phyloP scores from a whole-genome alignment of 2,329 filamentous ascomycete genomes.

The Rasamsonia emersonii region DNA sequence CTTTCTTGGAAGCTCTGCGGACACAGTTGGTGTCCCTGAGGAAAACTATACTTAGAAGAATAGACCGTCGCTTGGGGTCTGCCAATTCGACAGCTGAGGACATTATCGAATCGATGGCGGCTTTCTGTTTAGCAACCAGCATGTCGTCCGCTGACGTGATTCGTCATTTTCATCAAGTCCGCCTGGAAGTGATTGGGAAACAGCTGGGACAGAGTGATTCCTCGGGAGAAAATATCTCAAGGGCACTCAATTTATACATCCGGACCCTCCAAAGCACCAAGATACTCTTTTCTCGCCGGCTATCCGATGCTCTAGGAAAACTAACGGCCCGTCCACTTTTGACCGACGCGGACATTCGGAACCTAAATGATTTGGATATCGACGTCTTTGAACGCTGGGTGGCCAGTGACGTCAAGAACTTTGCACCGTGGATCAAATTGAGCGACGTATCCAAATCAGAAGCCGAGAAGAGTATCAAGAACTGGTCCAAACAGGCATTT shows the following conservation, averaged over 20 bases:
- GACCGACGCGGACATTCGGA: conserved; percentile 58
- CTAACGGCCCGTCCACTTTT: conserved; percentile 65
- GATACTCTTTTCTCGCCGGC: conserved; percentile 60
- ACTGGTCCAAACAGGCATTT: conserved; percentile 56
- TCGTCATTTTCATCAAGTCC: conserved; percentile 65
- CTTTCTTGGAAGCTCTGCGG: conserved; percentile 54
- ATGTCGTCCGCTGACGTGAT: conserved; percentile 72
- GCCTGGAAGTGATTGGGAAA: conserved; percentile 58
- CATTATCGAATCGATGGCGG: conserved; percentile 66
- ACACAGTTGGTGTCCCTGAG: conserved; percentile 56
- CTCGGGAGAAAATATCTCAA: conserved; percentile 48
- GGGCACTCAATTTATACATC: conserved; percentile 64
- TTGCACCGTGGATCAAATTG: conserved; percentile 78
- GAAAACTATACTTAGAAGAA: conserved; percentile 55
- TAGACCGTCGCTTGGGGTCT: conserved; percentile 47
- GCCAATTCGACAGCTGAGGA: conserved; percentile 34
- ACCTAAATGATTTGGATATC: conserved; percentile 62
- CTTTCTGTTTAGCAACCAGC: conserved; percentile 73
- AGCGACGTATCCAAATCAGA: conserved; percentile 60
- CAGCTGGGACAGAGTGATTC: conserved; percentile 48
- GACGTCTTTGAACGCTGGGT: conserved; percentile 76
- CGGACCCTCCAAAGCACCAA: conserved; percentile 71
- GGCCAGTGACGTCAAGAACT: conserved; percentile 70
- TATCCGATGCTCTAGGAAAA: conserved; percentile 59
- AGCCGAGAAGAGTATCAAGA: conserved; percentile 51